Evolutionary conservation across 192 early-diverging fungal species (phyloP).

Genomic region (Phycomyces blakesleeanus): DNA sequence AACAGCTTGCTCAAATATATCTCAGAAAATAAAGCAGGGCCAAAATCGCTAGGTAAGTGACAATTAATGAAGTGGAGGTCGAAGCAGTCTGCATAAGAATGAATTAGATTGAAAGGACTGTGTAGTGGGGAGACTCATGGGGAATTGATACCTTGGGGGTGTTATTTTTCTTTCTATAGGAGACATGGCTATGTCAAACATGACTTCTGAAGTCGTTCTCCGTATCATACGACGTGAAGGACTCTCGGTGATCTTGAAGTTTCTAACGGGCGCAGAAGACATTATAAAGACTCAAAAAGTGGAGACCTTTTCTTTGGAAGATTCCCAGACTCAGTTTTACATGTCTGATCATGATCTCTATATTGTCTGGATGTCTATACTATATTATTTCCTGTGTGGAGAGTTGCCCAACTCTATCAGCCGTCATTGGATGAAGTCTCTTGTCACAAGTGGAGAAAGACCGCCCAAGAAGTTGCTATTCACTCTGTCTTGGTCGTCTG

Average conservation of each 20-base stretch:
- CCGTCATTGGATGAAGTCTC: slow-evolving; percentile 6
- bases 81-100: neutral
- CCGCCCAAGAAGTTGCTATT: neutral
- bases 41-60: slow-evolving; percentile 5
- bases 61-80: neutral
- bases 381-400: slow-evolving; percentile 7
- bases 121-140: neutral
- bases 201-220: slow-evolving; percentile 8
- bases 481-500: slow-evolving; percentile 12
- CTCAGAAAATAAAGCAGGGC: neutral
- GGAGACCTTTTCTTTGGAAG: slow-evolving; percentile 10
- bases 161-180: neutral
- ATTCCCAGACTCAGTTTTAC: neutral
- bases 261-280: slow-evolving; percentile 4
- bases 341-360: slow-evolving; percentile 16
- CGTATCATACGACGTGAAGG: slow-evolving; percentile 5
- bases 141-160: neutral
- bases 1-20: neutral
- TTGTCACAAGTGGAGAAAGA: slow-evolving; percentile 1
- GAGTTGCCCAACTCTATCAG: slow-evolving; percentile 5
- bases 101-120: neutral
- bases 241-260: neutral
- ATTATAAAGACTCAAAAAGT: neutral
- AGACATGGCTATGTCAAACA: slow-evolving; percentile 1
- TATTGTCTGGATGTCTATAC: slow-evolving; percentile 15